A percentile compares a stretch with the other conserved stretches of the same genome.
phyloP scores from a whole-genome alignment of 305 asterid species.

The Fraxinus floribunda region DNA sequence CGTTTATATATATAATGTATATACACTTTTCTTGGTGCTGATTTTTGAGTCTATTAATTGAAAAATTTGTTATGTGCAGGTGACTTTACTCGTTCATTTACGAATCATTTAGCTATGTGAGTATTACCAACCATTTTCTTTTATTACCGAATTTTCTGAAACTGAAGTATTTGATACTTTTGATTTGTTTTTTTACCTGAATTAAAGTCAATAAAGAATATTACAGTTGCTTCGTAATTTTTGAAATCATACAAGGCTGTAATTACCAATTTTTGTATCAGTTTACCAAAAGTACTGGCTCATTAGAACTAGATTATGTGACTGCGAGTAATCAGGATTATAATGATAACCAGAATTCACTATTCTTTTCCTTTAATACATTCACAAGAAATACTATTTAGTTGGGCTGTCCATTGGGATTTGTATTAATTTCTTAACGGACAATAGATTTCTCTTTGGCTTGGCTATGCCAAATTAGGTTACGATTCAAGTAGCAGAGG shows the following conservation, averaged over 20 bases:
- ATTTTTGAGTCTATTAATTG: not conserved
- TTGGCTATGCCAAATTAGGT: not conserved
- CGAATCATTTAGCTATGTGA: not conserved
- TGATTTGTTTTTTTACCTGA: not conserved
- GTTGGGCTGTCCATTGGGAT: not conserved
- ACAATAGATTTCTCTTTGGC: not conserved
- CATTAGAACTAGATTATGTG: not conserved
- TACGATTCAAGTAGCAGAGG: not conserved
- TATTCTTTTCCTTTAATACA: not conserved
- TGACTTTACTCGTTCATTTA: not conserved
- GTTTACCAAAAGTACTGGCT: not conserved
- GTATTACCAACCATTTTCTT: not conserved
- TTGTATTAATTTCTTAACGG: not conserved
- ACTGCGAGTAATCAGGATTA: not conserved
- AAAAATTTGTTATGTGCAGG: not conserved
- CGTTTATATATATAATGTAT: not conserved
- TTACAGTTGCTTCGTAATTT: not conserved
- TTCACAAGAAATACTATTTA: not conserved
- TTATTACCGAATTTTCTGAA: not conserved
- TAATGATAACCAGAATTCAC: not conserved
- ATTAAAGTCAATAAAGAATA: not conserved
- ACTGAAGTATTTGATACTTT: not conserved
- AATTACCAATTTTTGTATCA: not conserved
- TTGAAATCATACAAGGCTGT: not conserved
- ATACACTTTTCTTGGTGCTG: not conserved